These are phyloP conservation scores for Rozella allomycis DNA, from an alignment of 371 early-diverging fungal species.

Conservation along the genomic window DNA sequence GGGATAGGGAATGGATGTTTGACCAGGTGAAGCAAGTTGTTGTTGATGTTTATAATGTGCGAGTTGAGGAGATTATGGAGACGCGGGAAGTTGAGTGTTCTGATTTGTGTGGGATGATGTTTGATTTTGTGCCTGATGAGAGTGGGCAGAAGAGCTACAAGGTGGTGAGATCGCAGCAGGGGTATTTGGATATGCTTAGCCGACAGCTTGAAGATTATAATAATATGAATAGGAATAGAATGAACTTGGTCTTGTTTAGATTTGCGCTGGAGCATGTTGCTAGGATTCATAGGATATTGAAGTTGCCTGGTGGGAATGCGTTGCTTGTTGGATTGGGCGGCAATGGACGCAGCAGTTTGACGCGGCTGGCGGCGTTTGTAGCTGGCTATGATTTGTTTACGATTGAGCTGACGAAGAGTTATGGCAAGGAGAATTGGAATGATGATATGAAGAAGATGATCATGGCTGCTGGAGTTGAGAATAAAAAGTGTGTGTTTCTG, in stretches of 20 bases:
- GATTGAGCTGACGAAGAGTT: slow-evolving; percentile 30
- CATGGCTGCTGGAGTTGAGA: slow-evolving; percentile 18
- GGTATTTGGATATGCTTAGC: slow-evolving; percentile 8
- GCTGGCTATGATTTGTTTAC: slow-evolving; percentile 24
- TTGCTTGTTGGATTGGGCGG: slow-evolving; percentile 35
- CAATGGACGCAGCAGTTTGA: slow-evolving; percentile 24
- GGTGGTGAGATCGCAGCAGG: slow-evolving; percentile 22
- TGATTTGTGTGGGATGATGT: slow-evolving; percentile 10
- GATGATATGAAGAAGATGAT: slow-evolving; percentile 31
- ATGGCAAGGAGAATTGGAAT: slow-evolving; percentile 19
- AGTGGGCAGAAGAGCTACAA: slow-evolving; percentile 27
- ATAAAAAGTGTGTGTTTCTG: slow-evolving; percentile 20
- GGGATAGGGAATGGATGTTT: slow-evolving; percentile 14
- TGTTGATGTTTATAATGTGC: no score
- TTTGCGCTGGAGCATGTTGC: slow-evolving; percentile 34
- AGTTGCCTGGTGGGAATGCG: slow-evolving; percentile 27
- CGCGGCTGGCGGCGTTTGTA: slow-evolving; percentile 23
- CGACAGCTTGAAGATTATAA: slow-evolving; percentile 22
- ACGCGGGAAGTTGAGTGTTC: slow-evolving; percentile 12
- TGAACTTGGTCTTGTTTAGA: slow-evolving; percentile 28
- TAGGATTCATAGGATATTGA: slow-evolving; percentile 21
- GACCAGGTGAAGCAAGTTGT: no score
- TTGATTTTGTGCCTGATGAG: slow-evolving; percentile 27
- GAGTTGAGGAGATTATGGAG: slow-evolving; percentile 16
- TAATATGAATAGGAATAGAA: slow-evolving; percentile 26